Percentiles rank a stretch among this genome's conserved stretches.
Conservation (phyloP, 495 filamentous ascomycete species). For the Aspergillus nanangensis region DNA sequence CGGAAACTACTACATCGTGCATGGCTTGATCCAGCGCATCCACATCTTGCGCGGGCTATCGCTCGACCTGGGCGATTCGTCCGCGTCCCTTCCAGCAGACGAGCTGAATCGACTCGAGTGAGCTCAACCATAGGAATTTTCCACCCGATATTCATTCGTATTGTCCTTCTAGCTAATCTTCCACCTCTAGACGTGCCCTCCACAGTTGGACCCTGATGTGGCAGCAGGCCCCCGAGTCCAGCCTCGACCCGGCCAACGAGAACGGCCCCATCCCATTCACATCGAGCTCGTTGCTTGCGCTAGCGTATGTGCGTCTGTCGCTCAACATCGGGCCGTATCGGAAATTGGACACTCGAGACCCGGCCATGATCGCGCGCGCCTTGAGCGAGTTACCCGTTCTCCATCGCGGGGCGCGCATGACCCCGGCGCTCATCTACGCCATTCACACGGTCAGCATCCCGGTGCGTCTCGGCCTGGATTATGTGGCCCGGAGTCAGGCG, state of each 20-base stretch:
- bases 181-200: slow-evolving; percentile 43
- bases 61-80: not conserved
- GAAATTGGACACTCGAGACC: slow-evolving; percentile 25
- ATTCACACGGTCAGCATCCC: slow-evolving; percentile 38
- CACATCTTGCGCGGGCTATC: slow-evolving; percentile 34
- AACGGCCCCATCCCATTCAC: slow-evolving; percentile 36
- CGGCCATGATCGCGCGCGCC: slow-evolving; percentile 8
- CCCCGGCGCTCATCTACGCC: slow-evolving; percentile 30
- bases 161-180: too few relatives aligned
- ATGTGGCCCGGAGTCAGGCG: slow-evolving; percentile 27
- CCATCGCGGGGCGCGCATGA: slow-evolving; percentile 14
- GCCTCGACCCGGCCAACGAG: slow-evolving; percentile 26
- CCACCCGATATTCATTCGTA: slow-evolving; percentile 26
- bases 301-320: slow-evolving; percentile 32
- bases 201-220: slow-evolving; percentile 29
- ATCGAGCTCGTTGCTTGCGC: slow-evolving; percentile 31
- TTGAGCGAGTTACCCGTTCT: slow-evolving; percentile 9
- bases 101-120: slow-evolving; percentile 8
- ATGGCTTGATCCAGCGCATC: slow-evolving; percentile 29
- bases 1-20: slow-evolving; percentile 8
- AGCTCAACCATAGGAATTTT: not conserved
- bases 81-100: slow-evolving; percentile 7
- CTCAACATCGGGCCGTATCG: slow-evolving; percentile 22
- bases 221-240: slow-evolving; percentile 27
- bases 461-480: slow-evolving; percentile 31